Base-by-base conservation (phyloP, 768 basidiomycete genomes). In the Tephrocybe sp. region DNA sequence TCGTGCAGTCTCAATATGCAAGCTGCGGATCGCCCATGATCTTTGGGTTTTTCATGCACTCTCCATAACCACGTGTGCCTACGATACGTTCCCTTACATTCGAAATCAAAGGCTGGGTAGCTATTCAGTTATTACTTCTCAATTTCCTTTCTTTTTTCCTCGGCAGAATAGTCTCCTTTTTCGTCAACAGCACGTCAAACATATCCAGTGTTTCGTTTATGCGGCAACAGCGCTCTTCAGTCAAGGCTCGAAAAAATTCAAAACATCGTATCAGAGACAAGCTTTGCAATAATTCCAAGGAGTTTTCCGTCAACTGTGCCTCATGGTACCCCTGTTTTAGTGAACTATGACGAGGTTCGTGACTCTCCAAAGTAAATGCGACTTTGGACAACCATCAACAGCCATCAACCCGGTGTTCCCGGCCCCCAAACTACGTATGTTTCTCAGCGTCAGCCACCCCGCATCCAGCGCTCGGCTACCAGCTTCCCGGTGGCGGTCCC, bases 1-100 rank as follows among this genome's bases (percentile, higher is more conserved):
- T n/a, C 27, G 36, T 42, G 27, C 11, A 29, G 27, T 11, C 27
- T 5, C 27, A 39, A 24, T 19, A 19, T 45, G 31, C 46, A 49
- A 54, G 55, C 59, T 57, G 59, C 59, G 59, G 59, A 60, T 60
- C 59, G 57, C 38, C 47, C 27, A 36, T 21, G 43, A 50, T 46
- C 41, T 37, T 23, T 41, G 40, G 22, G 43, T 50, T 46, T 45
- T 49, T 43, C 33, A 27, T 30, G 9, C 46, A 21, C 47, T 43
- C 44, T 45, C 50, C 50, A 47, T 52, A 31, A 36, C 24, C 51
- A 47, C 36, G 31, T 30, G 46, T 41, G 42, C 33, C 37, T 42
- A 43, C 45, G 52, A 48, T 54, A 48, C 54, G 53, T 51, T 48
- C 27, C 50, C 49, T 40, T 47, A 36, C 42, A 8, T 16, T 36